Evolutionary conservation across 139 green algal species (phyloP), one percentile per base, ranked within the genome.

Genomic region (Desmodesmus armatus): DNA sequence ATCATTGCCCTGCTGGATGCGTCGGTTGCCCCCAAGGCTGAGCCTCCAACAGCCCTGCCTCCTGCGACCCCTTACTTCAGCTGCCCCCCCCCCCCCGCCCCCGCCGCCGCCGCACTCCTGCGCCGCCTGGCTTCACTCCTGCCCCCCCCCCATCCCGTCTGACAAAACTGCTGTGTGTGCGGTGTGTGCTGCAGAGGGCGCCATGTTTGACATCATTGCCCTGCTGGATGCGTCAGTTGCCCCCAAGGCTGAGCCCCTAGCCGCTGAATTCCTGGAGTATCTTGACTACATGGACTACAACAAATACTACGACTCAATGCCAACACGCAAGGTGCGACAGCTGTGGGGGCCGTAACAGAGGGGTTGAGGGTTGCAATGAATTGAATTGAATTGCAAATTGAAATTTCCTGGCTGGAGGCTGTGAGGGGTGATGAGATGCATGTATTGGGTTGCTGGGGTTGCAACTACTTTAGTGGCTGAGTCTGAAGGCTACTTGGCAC

Each of bases 281-380:
- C 31, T 90, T 17, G 83, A 86, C 67, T 62, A 62, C 39, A 75
- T 84, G 55, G 89, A 92, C 76, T 90, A 87, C 76, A 87, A 92
- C 76, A 87, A 87, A 43, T 92, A 92, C 84, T 92, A 84, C 40
- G 89, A 92, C 37, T 76, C 83, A 1, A 92, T 90, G 62, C 86
- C 89, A 25, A 65, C 37, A 3, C 53, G 76, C 5, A 55, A 25
- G 76, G 76, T 82, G 55, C 71, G 76, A 33, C 31, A n/a, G 13
- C 0, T 35, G 58, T n/a, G 51, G 51, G 21, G 21, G 51, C 51
- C 51, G 21, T 1, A 17, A 27, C 1, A 62, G 17, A 62, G 51
- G 51, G 19, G 51, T 17, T 19, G 19, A 27, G 51, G 17, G 1
- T 1, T 27, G 51, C 51, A 62, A 62, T 62, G 51, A n/a, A n/a